Evolutionary conservation across 2,329 filamentous ascomycete genomes (phyloP).

Genomic region (Colletotrichum godetiae): DNA sequence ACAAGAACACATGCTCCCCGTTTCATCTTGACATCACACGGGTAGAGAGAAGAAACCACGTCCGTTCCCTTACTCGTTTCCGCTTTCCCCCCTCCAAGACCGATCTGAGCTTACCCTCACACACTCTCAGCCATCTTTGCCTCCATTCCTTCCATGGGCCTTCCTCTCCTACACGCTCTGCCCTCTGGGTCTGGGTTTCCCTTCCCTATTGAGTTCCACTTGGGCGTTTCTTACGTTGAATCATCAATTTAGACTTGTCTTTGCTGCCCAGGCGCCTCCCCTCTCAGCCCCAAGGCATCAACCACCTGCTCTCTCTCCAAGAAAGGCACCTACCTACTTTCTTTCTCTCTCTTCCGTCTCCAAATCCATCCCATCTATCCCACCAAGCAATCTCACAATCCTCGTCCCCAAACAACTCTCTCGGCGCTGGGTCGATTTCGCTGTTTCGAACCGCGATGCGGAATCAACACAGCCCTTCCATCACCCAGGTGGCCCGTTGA

Average conservation of each 20-base stretch:
- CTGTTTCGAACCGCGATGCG: constrained; percentile 25
- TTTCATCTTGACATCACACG: constrained; percentile 33
- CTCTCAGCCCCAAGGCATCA: neutral
- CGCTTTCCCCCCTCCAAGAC: constrained; percentile 1
- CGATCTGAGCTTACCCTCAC: neutral
- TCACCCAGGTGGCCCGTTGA: constrained; percentile 13
- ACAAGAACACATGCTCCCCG: constrained; percentile 1
- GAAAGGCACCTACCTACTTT: neutral
- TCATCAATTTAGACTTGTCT: neutral
- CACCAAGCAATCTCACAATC: constrained; percentile 4
- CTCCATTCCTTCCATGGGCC: neutral
- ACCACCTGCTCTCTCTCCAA: neutral
- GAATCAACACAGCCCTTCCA: constrained; percentile 24
- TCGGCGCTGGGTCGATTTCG: constrained; percentile 31
- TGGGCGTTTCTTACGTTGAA: neutral
- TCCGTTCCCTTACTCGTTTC: constrained; percentile 33
- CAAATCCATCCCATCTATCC: constrained; percentile 9
- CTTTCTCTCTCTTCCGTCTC: neutral
- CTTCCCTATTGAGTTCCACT: neutral
- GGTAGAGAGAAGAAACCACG: constrained; percentile 30
- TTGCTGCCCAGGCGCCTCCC: neutral
- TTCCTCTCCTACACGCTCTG: neutral
- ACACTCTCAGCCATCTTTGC: neutral
- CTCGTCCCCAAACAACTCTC: constrained; percentile 33
- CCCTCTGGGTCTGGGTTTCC: neutral